Conservation (phyloP, 2,329 filamentous ascomycete species). For the Ceratocystis albifundus region DNA sequence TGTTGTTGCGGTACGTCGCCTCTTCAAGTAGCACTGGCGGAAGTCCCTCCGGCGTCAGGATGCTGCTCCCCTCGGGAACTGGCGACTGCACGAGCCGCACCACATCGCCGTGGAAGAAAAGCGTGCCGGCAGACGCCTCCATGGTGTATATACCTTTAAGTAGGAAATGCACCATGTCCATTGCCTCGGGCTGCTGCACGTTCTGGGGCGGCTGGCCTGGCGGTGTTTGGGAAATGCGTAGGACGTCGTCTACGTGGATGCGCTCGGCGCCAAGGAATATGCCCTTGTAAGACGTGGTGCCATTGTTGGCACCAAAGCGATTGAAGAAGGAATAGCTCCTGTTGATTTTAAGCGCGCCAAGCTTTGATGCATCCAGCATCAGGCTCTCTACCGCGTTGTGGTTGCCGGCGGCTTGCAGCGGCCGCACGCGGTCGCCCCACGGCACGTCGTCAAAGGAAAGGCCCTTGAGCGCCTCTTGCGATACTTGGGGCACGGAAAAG, state of each 20-base stretch:
- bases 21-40: conserved; percentile 35
- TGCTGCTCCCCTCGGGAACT: conserved; percentile 22
- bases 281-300: conserved; percentile 35
- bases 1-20: conserved; percentile 33
- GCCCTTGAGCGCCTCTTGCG: conserved; percentile 32
- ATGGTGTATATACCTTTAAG: conserved; percentile 22
- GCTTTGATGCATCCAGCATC: conserved; percentile 41
- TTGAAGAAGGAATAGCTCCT: conserved; percentile 41
- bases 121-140: conserved; percentile 11
- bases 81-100: conserved; percentile 28
- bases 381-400: conserved; percentile 34
- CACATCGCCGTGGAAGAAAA: conserved; percentile 34
- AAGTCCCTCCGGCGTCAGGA: conserved; percentile 29
- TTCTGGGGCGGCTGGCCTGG: neutral
- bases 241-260: conserved; percentile 37
- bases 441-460: conserved; percentile 34
- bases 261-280: conserved; percentile 43
- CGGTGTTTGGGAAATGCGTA: conserved; percentile 36
- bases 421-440: conserved; percentile 32
- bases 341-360: conserved; percentile 40
- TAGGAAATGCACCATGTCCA: conserved; percentile 26
- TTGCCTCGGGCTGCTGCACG: conserved; percentile 27
- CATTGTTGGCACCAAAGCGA: conserved; percentile 29
- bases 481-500: conserved; percentile 39
- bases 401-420: conserved; percentile 29